phyloP scores from a whole-genome alignment of 305 asterid species.

The Fraxinus latifolia region DNA sequence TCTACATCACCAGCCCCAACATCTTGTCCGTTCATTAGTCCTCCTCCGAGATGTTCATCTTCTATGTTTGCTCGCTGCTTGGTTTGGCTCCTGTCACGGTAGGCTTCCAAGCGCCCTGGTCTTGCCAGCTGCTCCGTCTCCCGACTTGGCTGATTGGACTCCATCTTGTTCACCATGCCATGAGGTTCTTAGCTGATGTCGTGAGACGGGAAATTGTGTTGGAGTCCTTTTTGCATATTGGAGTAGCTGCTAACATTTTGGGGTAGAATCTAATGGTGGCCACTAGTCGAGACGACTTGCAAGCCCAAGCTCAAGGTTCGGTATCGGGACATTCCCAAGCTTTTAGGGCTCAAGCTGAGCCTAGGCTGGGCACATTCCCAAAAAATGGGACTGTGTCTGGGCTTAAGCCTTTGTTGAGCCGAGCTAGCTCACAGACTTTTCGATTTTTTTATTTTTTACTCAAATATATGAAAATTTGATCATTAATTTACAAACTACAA shows the following conservation, averaged over 20 bases:
- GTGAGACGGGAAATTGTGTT: conserved; percentile 79
- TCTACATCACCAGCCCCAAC: conserved; percentile 94
- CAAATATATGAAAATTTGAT: too few relatives aligned
- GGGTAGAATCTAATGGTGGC: conserved; percentile 58
- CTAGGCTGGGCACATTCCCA: too few relatives aligned
- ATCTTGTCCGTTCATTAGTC: conserved; percentile 58
- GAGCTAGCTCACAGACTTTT: too few relatives aligned
- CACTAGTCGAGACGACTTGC: too few relatives aligned
- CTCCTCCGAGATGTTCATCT: conserved; percentile 65
- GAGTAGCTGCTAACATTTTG: conserved; percentile 67
- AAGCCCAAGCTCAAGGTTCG: too few relatives aligned
- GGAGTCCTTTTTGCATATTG: conserved; percentile 67
- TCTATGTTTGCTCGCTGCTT: conserved; percentile 66
- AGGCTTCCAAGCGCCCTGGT: conserved; percentile 73
- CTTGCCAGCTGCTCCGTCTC: conserved; percentile 76
- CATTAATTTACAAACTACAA: too few relatives aligned
- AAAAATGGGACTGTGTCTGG: too few relatives aligned
- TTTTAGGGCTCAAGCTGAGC: too few relatives aligned
- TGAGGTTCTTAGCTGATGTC: conserved; percentile 58
- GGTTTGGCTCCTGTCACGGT: conserved; percentile 67
- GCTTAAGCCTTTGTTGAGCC: too few relatives aligned
- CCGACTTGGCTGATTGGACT: conserved; percentile 72
- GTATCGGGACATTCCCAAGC: too few relatives aligned
- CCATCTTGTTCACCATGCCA: conserved; percentile 62
- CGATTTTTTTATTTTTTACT: too few relatives aligned